These are phyloP conservation scores for Myrmaecium sp. DNA, from an alignment of 2,329 filamentous ascomycete genomes.

Conservation along the genomic window DNA sequence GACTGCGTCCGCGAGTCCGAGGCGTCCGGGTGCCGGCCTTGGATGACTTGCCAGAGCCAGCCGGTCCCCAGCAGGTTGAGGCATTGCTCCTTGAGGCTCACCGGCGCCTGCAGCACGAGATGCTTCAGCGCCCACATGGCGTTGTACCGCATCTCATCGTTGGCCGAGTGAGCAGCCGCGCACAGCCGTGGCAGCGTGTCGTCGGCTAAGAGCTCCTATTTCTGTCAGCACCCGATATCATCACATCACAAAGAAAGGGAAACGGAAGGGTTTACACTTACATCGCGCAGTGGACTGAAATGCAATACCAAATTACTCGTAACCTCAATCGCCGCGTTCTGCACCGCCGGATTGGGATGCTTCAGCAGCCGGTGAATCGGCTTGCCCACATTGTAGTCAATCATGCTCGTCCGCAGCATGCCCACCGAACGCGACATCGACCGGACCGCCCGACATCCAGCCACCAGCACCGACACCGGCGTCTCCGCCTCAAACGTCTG, in stretches of 20 bases:
- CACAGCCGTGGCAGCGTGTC: slow-evolving; percentile 65
- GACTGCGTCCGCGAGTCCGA: no score
- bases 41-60: slow-evolving; percentile 66
- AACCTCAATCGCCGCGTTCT: slow-evolving; percentile 69
- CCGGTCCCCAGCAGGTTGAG: slow-evolving; percentile 60
- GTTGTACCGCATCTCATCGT: slow-evolving; percentile 64
- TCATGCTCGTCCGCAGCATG: slow-evolving; percentile 67
- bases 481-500: slow-evolving; percentile 2
- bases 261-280: slow-evolving; percentile 30
- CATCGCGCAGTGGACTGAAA: slow-evolving; percentile 80
- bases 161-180: slow-evolving; percentile 65
- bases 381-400: slow-evolving; percentile 66
- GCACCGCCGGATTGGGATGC: slow-evolving; percentile 60
- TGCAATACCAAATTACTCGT: slow-evolving; percentile 76
- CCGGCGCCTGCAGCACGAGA: slow-evolving; percentile 55
- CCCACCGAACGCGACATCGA: slow-evolving; percentile 74
- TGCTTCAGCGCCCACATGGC: slow-evolving; percentile 92
- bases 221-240: slow-evolving; percentile 7
- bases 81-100: slow-evolving; percentile 58
- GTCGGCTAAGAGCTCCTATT: slow-evolving; percentile 51
- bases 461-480: slow-evolving; percentile 59
- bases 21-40: slow-evolving; percentile 14
- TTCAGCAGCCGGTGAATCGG: slow-evolving; percentile 62
- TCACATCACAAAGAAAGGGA: slow-evolving; percentile 1
- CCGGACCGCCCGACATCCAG: slow-evolving; percentile 66